Evolutionary conservation across 257 asterid species (phyloP).

Genomic region (Nicotiana noctiflora): DNA sequence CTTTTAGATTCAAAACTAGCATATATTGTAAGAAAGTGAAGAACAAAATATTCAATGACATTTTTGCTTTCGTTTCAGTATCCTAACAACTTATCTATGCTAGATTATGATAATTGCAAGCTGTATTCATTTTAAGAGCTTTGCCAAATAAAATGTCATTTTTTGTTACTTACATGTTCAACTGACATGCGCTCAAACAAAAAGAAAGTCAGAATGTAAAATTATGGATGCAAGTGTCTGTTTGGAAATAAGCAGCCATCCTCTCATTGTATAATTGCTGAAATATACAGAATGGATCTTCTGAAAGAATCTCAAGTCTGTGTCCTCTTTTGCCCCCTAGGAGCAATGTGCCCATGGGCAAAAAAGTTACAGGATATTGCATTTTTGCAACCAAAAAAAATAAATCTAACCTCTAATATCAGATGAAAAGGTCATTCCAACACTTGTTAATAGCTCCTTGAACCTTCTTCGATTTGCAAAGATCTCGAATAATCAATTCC

Average conservation of each 20-base stretch:
- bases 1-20: not conserved
- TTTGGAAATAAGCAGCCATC: not conserved
- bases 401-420: constrained; percentile 23
- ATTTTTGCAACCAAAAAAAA: not conserved
- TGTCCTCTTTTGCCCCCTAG: not conserved
- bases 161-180: not conserved
- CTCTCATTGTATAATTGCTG: not conserved
- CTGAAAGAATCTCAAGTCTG: not conserved
- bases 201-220: not conserved
- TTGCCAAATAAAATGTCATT: not conserved
- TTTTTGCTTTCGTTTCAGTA: not conserved
- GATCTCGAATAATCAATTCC: constrained; percentile 57
- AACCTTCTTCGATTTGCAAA: constrained; percentile 63
- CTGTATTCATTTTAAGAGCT: not conserved
- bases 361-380: not conserved
- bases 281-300: constrained; percentile 2
- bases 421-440: constrained; percentile 54
- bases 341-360: not conserved
- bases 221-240: not conserved
- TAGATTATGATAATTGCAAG: not conserved
- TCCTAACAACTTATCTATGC: not conserved
- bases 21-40: not conserved
- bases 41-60: not conserved
- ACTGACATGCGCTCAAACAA: not conserved
- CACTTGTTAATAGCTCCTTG: constrained; percentile 64